These are phyloP conservation scores for Hippophae gyantsensis DNA, from an alignment of 306 rosid species.

Conservation along the genomic window DNA sequence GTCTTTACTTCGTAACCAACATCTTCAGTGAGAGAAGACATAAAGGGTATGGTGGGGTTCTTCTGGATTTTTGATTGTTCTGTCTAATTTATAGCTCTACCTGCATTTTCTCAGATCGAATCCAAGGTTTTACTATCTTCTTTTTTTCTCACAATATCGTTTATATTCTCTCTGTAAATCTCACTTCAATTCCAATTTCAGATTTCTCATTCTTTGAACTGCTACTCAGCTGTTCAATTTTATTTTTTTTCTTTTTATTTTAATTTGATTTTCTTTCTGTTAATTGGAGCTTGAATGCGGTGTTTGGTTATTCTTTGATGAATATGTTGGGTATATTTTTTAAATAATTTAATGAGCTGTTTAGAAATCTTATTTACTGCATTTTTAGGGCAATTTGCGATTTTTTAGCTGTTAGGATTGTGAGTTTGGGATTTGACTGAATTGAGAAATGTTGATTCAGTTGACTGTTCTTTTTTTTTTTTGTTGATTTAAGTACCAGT, in stretches of 20 bases:
- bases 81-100: constrained; percentile 25
- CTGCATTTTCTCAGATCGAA: constrained; percentile 54
- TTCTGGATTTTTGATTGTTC: not conserved
- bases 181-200: constrained; percentile 1
- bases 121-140: constrained; percentile 16
- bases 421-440: not conserved
- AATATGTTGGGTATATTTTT: not conserved
- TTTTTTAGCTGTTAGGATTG: not conserved
- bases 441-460: not conserved
- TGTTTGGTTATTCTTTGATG: constrained; percentile 19
- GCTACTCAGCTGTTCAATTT: not conserved
- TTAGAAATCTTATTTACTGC: no score
- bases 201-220: not conserved
- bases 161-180: constrained; percentile 15
- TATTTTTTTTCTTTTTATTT: not conserved
- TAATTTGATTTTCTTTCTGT: constrained; percentile 13
- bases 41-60: constrained; percentile 2
- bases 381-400: not conserved
- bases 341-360: not conserved
- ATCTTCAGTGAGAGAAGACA: not conserved
- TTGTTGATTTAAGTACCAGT: no score
- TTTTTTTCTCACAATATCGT: constrained; percentile 9
- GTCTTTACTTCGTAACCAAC: not conserved
- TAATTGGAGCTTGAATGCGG: constrained; percentile 9
- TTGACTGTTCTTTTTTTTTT: no score